These are phyloP conservation scores for Lippia alba DNA, from an alignment of 305 asterid species.

Conservation along the genomic window DNA sequence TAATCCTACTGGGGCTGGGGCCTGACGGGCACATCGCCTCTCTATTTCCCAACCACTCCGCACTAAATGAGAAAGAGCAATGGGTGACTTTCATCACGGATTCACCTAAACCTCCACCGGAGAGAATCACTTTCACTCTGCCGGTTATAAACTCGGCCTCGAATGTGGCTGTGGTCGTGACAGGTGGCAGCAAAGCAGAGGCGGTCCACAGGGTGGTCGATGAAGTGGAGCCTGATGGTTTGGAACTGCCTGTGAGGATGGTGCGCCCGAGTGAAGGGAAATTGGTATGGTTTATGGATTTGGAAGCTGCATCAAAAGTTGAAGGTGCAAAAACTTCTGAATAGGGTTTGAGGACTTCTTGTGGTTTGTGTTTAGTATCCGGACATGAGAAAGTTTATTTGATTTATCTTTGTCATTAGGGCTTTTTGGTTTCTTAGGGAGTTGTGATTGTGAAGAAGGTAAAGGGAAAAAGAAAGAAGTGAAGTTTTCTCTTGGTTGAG, in stretches of 20 bases:
- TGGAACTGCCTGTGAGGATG: slow-evolving; percentile 66
- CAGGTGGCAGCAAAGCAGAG: slow-evolving; percentile 76
- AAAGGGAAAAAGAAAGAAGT: background rate
- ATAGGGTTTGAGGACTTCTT: slow-evolving; percentile 36
- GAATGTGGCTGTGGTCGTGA: slow-evolving; percentile 71
- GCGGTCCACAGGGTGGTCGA: slow-evolving; percentile 61
- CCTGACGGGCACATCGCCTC: slow-evolving; percentile 90
- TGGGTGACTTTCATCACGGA: slow-evolving; percentile 92
- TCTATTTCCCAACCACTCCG: slow-evolving; percentile 72
- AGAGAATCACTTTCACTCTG: slow-evolving; percentile 90
- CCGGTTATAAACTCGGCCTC: slow-evolving; percentile 91
- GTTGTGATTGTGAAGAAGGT: slow-evolving; percentile 3
- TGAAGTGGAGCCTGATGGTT: slow-evolving; percentile 45
- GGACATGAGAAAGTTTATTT: slow-evolving; percentile 42
- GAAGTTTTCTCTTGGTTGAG: slow-evolving; percentile 3
- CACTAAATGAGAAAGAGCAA: slow-evolving; percentile 61
- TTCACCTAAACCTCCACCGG: slow-evolving; percentile 92
- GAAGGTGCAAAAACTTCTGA: slow-evolving; percentile 51
- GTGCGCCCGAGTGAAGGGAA: slow-evolving; percentile 67
- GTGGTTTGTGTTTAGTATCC: slow-evolving; percentile 50
- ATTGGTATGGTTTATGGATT: slow-evolving; percentile 86
- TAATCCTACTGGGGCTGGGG: slow-evolving; percentile 92
- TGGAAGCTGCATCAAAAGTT: slow-evolving; percentile 72
- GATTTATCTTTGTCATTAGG: slow-evolving; percentile 37
- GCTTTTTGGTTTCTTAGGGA: slow-evolving; percentile 22